These are phyloP conservation scores for Vaccinium macrocarpon DNA, from an alignment of 148 eudicot genomes.

Conservation along the genomic window DNA sequence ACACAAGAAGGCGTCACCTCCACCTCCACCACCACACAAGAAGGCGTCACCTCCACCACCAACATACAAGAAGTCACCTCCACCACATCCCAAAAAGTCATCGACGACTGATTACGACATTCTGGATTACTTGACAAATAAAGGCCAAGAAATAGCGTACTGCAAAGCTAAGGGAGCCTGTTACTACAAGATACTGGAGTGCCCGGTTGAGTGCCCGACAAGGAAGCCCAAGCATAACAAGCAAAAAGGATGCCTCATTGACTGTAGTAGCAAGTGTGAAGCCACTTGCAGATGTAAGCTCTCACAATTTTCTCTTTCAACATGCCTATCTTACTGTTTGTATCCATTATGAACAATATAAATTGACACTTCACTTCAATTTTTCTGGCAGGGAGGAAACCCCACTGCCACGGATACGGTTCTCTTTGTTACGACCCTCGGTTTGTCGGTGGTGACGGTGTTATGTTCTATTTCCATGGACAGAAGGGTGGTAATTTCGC, in stretches of 20 bases:
- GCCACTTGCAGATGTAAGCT: conserved; percentile 46
- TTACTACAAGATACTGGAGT: conserved; percentile 26
- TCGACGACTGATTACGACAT: conserved; percentile 17
- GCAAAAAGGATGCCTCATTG: conserved; percentile 38
- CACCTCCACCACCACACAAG: neutral
- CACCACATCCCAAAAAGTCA: neutral
- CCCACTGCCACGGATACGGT: conserved; percentile 35
- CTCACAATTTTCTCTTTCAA: neutral
- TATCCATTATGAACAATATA: neutral
- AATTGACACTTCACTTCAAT: neutral
- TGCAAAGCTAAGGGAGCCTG: conserved; percentile 32
- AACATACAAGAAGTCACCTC: neutral
- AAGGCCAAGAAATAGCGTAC: conserved; percentile 29
- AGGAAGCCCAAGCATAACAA: conserved; percentile 40
- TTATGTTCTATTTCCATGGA: conserved; percentile 52
- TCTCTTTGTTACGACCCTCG: conserved; percentile 45
- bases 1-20: neutral
- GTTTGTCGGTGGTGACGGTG: conserved; percentile 44
- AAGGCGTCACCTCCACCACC: neutral
- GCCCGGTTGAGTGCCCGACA: conserved; percentile 39
- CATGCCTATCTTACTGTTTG: neutral
- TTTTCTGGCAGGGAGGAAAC: conserved; percentile 30
- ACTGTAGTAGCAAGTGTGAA: conserved; percentile 49
- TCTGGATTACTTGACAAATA: conserved; percentile 17
- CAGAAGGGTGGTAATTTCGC: conserved; percentile 35